Conservation (phyloP, 805 yeast species). For the Candida maltosa region DNA sequence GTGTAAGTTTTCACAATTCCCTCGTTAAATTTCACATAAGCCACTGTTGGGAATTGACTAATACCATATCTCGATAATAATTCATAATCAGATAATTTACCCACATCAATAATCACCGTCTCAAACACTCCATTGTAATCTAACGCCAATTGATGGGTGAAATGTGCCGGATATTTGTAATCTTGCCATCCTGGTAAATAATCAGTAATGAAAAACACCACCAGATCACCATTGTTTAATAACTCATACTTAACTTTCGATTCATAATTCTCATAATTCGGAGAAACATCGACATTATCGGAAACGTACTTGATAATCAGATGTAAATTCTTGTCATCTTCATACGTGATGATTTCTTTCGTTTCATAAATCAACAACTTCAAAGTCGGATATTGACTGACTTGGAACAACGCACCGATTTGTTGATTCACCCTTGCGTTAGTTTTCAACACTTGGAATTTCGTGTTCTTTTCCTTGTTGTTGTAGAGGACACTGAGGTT, state of each 20-base stretch:
- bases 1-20: slow-evolving; percentile 21
- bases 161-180: slow-evolving; percentile 31
- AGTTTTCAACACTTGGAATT: slow-evolving; percentile 30
- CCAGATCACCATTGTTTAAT: slow-evolving; percentile 7
- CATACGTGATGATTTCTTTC: slow-evolving; percentile 35
- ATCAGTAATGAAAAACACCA: slow-evolving; percentile 23
- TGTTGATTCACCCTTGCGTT: slow-evolving; percentile 25
- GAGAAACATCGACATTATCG: slow-evolving; percentile 14
- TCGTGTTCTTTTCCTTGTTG: slow-evolving; percentile 27
- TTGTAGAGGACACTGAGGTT: slow-evolving; percentile 43
- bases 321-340: slow-evolving; percentile 14
- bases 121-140: slow-evolving; percentile 7
- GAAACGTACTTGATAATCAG: slow-evolving; percentile 19
- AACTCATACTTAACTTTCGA: slow-evolving; percentile 12
- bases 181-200: slow-evolving; percentile 28
- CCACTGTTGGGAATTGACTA: slow-evolving; percentile 30
- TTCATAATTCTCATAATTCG: slow-evolving; percentile 18
- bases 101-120: slow-evolving; percentile 25
- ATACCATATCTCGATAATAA: slow-evolving; percentile 22
- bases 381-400: slow-evolving; percentile 48
- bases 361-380: slow-evolving; percentile 43
- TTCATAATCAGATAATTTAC: slow-evolving; percentile 14
- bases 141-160: slow-evolving; percentile 26
- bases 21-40: slow-evolving; percentile 20
- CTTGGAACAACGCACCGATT: slow-evolving; percentile 35